Conservation (phyloP, 139 green algal genomes). For the Pleodorina starrii region DNA sequence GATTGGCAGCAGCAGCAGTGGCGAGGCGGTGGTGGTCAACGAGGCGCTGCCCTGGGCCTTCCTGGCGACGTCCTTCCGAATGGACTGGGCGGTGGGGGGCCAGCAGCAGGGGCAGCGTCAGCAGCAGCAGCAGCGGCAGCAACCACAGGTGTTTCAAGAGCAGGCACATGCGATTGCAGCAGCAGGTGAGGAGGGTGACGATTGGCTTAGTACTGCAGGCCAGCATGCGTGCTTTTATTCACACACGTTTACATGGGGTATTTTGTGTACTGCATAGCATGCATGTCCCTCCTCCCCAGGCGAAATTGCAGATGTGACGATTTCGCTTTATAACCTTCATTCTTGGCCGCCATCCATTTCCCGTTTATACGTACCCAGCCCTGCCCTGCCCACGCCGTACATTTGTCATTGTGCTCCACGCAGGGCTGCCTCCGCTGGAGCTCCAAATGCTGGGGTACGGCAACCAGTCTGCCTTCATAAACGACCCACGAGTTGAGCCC, state of each 20-base stretch:
- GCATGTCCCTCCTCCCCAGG: neutral
- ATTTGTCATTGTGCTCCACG: neutral
- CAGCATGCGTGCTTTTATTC: neutral
- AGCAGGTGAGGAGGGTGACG: neutral
- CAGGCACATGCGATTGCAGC: neutral
- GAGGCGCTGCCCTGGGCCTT: slow-evolving; percentile 2
- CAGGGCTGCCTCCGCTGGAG: neutral
- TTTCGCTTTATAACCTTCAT: too few relatives aligned
- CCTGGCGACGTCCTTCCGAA: neutral
- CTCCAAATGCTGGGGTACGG: slow-evolving; percentile 25
- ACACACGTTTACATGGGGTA: neutral
- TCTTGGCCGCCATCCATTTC: neutral
- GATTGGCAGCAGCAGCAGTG: neutral
- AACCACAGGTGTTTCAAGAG: neutral
- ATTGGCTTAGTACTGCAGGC: neutral
- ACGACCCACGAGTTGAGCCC: neutral
- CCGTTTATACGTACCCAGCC: neutral
- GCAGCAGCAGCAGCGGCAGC: too few relatives aligned
- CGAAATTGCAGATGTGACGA: too few relatives aligned
- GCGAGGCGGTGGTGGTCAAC: neutral
- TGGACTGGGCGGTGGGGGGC: neutral
- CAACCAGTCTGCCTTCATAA: neutral
- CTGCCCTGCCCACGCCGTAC: neutral
- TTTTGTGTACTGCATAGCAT: neutral
- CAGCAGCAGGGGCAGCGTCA: neutral